Conservation (phyloP, 345 rosid species). For the Lepidium africanum region DNA sequence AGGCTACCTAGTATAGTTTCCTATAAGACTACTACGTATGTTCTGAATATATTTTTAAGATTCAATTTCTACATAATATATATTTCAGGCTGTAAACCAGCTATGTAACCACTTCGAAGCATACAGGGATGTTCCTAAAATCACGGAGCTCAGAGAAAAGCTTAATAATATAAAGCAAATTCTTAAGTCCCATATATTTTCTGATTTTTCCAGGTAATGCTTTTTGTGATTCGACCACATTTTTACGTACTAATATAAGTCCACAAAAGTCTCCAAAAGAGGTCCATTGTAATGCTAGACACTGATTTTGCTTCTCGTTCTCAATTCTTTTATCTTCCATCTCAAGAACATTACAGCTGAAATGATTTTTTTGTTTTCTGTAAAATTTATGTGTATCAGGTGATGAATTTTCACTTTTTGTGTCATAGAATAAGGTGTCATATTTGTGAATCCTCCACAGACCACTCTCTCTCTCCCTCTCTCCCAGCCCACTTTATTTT, state of each 20-base stretch:
- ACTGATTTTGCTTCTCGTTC: neutral
- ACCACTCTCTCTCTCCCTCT: neutral
- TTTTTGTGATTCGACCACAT: neutral
- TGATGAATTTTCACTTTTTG: neutral
- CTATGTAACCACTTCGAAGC: conserved; percentile 97
- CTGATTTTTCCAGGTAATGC: conserved; percentile 89
- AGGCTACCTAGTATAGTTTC: neutral
- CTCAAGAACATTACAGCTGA: neutral
- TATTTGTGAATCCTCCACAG: neutral
- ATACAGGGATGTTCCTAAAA: conserved; percentile 93
- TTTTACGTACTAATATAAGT: neutral
- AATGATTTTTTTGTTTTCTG: neutral
- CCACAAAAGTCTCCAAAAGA: neutral
- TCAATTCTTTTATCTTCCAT: neutral
- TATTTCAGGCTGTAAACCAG: conserved; percentile 94
- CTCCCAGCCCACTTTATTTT: neutral
- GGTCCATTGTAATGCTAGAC: neutral
- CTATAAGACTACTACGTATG: neutral
- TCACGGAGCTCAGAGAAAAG: conserved; percentile 95
- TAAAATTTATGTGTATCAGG: neutral
- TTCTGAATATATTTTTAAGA: neutral
- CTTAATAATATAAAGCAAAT: conserved; percentile 89
- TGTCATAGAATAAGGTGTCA: neutral
- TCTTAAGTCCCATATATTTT: conserved; percentile 89
- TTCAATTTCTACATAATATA: conserved; percentile 17